Evolutionary conservation across 225 moss, liverwort and hornwort genomes (phyloP).

Genomic region (Lunularia cruciata): DNA sequence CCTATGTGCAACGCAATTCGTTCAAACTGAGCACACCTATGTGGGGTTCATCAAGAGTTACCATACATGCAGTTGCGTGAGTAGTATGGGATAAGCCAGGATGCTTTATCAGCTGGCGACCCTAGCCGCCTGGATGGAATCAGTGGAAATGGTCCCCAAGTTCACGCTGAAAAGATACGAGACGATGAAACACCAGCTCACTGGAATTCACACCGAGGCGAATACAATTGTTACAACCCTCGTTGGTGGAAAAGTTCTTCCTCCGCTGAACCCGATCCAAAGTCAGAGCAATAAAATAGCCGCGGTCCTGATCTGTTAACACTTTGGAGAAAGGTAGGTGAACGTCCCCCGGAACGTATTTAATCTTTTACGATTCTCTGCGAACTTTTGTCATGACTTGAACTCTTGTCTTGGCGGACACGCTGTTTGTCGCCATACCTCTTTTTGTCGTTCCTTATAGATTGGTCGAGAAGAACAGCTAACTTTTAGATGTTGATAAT

Average conservation of each 20-base stretch:
- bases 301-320: not conserved
- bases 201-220: not conserved
- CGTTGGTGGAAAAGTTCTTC: not conserved
- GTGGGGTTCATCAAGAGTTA: not conserved
- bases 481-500: not conserved
- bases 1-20: not conserved
- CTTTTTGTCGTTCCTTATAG: not conserved
- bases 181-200: conserved; percentile 1
- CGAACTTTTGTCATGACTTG: not conserved
- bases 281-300: not conserved
- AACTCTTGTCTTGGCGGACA: conserved; percentile 2
- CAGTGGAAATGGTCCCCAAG: not conserved
- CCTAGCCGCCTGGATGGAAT: not conserved
- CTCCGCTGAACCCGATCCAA: not conserved
- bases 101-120: conserved; percentile 8
- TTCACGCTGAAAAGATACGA: too few relatives aligned
- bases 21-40: not conserved
- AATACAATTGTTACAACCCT: not conserved
- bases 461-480: not conserved
- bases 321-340: not conserved
- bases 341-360: not conserved
- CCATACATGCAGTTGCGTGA: conserved; percentile 15
- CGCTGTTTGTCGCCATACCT: not conserved
- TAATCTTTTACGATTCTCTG: not conserved
- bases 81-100: conserved; percentile 1